Percentiles rank a stretch among this genome's conserved stretches.
Evolutionary conservation across 352 stramenopile species (phyloP).

Genomic region (Globisporangium cederbergense): DNA sequence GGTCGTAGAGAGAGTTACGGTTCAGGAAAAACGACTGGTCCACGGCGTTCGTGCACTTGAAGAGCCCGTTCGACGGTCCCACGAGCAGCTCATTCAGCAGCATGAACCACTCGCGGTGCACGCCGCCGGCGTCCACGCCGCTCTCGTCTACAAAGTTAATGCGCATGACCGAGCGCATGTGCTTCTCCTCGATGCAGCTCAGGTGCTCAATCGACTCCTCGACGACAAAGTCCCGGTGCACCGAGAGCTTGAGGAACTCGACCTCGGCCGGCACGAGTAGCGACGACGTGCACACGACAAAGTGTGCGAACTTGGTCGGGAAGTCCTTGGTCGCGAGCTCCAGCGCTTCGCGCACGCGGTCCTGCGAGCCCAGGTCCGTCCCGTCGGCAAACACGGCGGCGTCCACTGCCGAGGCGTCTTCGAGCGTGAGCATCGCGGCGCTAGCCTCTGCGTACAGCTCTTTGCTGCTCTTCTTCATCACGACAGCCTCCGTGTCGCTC

Average conservation of each 20-base stretch:
- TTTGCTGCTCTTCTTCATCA: neutral
- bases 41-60: slow-evolving; percentile 38
- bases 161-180: slow-evolving; percentile 59
- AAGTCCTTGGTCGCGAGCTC: slow-evolving; percentile 37
- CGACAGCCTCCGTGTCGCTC: neutral
- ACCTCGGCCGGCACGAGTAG: slow-evolving; percentile 39
- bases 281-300: slow-evolving; percentile 36
- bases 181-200: slow-evolving; percentile 47
- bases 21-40: slow-evolving; percentile 56
- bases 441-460: neutral
- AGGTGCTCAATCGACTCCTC: slow-evolving; percentile 71
- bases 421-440: neutral
- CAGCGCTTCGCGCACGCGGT: slow-evolving; percentile 20
- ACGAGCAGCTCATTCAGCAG: slow-evolving; percentile 53
- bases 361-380: neutral
- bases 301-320: slow-evolving; percentile 48
- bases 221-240: slow-evolving; percentile 52
- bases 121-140: slow-evolving; percentile 67
- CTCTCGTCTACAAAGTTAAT: slow-evolving; percentile 70
- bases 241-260: slow-evolving; percentile 46
- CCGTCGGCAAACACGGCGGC: neutral
- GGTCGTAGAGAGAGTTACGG: slow-evolving; percentile 24
- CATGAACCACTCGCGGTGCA: slow-evolving; percentile 79
- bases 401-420: neutral
- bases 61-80: slow-evolving; percentile 28